These are phyloP conservation scores for Aspergillus kassunensis DNA, from an alignment of 495 filamentous ascomycete genomes.

Conservation along the genomic window DNA sequence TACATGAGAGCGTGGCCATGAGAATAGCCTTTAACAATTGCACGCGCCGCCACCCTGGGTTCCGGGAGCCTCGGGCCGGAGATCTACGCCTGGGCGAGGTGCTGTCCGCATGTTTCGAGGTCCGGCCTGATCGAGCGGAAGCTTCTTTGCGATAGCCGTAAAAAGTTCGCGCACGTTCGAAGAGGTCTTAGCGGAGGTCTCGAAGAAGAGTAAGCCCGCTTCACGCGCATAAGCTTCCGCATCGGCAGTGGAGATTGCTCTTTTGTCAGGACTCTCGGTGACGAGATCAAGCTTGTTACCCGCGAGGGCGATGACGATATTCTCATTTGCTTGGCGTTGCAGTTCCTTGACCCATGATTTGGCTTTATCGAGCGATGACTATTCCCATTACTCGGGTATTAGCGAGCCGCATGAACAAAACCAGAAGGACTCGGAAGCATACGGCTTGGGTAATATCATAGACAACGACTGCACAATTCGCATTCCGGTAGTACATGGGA, in stretches of 20 bases:
- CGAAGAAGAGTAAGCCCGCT: conserved; percentile 91
- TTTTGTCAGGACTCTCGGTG: conserved; percentile 83
- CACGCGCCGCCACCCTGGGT: conserved; percentile 72
- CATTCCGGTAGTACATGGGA: conserved; percentile 99
- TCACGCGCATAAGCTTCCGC: conserved; percentile 93
- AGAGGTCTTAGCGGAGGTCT: conserved; percentile 94
- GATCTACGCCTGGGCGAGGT: conserved; percentile 73
- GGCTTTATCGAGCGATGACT: conserved; percentile 96
- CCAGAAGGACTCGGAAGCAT: conserved; percentile 30
- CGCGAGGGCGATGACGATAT: conserved; percentile 96
- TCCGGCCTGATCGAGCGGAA: conserved; percentile 91
- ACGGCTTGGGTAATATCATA: conserved; percentile 99
- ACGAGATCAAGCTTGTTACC: conserved; percentile 98
- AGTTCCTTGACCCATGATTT: conserved; percentile 99
- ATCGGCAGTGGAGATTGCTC: conserved; percentile 81
- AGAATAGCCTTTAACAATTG: conserved; percentile 56
- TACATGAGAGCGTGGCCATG: neutral
- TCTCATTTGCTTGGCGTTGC: conserved; percentile 97
- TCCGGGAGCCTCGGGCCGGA: conserved; percentile 70
- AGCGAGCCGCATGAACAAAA: neutral
- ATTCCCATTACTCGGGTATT: conserved; percentile 14
- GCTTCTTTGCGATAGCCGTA: conserved; percentile 95
- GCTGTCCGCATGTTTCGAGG: conserved; percentile 74
- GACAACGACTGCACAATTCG: conserved; percentile 97
- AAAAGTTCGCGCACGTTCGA: conserved; percentile 95